Evolutionary conservation across 441 rosid species (phyloP), one percentile per base, ranked within the genome.

Genomic region (Geranium incanum): DNA sequence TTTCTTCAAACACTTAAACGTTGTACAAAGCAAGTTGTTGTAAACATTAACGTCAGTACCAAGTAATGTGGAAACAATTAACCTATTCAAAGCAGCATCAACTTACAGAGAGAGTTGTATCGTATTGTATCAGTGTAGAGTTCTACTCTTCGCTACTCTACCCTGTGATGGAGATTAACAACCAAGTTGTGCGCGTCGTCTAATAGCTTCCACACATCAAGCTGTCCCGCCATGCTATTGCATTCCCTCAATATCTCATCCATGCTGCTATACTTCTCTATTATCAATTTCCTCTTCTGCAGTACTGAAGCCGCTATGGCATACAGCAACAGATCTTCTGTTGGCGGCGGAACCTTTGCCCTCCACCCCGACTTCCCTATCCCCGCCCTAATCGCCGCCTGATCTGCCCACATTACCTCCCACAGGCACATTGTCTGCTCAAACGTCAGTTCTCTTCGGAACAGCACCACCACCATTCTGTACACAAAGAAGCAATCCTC

Each of bases 341-440:
- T 91, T 1, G 97, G 98, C 0, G 97, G 96, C 0, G 97, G 96
- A 3, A 89, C 95, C 41, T 83, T 82, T 79, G 86, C 91, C 70
- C 96, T 85, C 96, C 95, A 89, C 0, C 88, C 89, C 0, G 95
- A 91, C 71, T 88, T 93, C 37, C 95, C 89, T 8, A 93, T 84
- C 71, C 93, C 92, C 6, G 88, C 91, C 79, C 97, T 91, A 28
- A 89, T 84, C 23, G 97, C 95, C 1, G 97, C 97, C 81, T 88
- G 96, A 81, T 91, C 97, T 16, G 97, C 98, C 97, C 97, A 91
- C 94, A 91, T 87, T 67, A 93, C 97, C 83, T 91, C 98, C 98
- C 97, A 91, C 0, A 91, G 89, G 85, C 93, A 87, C 60, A 83
- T 71, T 12, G 97, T 88, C 76, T 93, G 96, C 69, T 91, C 97